Base-by-base conservation (phyloP, 768 basidiomycete genomes). In the Lentinula raphanica region DNA sequence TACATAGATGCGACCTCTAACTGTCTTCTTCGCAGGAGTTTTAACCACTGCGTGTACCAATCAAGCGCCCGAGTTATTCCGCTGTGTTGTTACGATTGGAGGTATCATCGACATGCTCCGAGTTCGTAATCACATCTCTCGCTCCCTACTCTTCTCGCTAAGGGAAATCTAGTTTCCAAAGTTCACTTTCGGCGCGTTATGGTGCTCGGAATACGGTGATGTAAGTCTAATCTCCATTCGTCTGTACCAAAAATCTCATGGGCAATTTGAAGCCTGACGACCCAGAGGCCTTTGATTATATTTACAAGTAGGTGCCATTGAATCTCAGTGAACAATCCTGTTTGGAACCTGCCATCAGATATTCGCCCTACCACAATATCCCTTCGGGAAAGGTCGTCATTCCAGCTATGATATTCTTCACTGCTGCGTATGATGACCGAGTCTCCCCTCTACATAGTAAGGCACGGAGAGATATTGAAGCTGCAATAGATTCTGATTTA, bases 81-180 rank as follows among this genome's bases (percentile, higher is more conserved):
- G 51, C 23, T 54, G 51, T 38, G 51, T 38, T 8, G 31, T 54
- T 19, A 54, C 51, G 2, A 54, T 54, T 54, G 51, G 36, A 23
- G 51, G 51, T 38, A 54, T 54, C 29, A 54, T 54, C 36, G 51
- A 54, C 51, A 54, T 54, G 51, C 51, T 54, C 12, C 36, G 51
- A 54, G 51, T 54, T 54, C 11, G 51, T 54, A 5, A 39, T 9
- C 11, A 12, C 21, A 25, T 21, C 42, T 21, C n/a, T 19, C 21
- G 6, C 19, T 35, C 5, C 51, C 38, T n/a, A 5, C 19, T 15
- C 7, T 35, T 54, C 51, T 54, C 2, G 17, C 35, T 28, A 29
- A n/a, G n/a, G 21, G 21, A n/a, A 21, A 12, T 6, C 12, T 35
- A 54, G 51, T 54, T 54, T 38, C 51, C 51, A 0, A 54, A 54